phyloP scores from a whole-genome alignment of 2,329 filamentous ascomycete genomes.

The Tolypocladium nubicola region DNA sequence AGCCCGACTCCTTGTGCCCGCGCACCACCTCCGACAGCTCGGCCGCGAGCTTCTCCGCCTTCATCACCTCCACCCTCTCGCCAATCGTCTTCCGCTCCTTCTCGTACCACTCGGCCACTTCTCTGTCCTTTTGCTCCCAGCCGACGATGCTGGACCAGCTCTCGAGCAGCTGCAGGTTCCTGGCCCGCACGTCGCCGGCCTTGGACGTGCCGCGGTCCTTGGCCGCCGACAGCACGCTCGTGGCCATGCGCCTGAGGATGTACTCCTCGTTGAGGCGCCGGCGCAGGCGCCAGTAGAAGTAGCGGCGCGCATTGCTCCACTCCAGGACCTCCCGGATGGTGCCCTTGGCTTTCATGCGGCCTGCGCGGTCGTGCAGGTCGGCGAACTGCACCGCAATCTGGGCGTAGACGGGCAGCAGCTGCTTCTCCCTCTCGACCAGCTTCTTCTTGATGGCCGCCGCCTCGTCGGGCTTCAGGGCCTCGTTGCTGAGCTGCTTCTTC shows the following conservation, averaged over 20 bases:
- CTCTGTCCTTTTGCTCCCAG: constrained; percentile 70
- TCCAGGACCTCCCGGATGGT: constrained; percentile 74
- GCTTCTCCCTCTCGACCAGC: constrained; percentile 77
- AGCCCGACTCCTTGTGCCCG: constrained; percentile 50
- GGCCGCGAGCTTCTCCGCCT: constrained; percentile 54
- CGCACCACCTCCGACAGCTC: constrained; percentile 35
- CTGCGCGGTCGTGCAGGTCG: constrained; percentile 91
- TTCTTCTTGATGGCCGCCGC: constrained; percentile 69
- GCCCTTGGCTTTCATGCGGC: constrained; percentile 97
- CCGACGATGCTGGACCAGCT: constrained; percentile 73
- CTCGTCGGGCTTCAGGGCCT: constrained; percentile 59
- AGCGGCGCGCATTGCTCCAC: constrained; percentile 84
- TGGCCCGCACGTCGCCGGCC: constrained; percentile 45
- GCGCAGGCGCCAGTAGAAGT: constrained; percentile 99
- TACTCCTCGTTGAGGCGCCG: constrained; percentile 95
- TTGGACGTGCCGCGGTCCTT: constrained; percentile 24
- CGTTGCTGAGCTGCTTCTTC: constrained; percentile 61
- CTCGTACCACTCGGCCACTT: constrained; percentile 92
- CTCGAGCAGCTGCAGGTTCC: constrained; percentile 64
- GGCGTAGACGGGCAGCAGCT: constrained; percentile 82
- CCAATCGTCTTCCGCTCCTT: constrained; percentile 77
- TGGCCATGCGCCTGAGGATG: constrained; percentile 79
- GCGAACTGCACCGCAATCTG: constrained; percentile 97
- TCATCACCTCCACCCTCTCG: constrained; percentile 75
- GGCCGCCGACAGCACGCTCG: constrained; percentile 22